Base-by-base conservation (phyloP, 2,329 filamentous ascomycete species). In the Pseudogymnoascus sp. region DNA sequence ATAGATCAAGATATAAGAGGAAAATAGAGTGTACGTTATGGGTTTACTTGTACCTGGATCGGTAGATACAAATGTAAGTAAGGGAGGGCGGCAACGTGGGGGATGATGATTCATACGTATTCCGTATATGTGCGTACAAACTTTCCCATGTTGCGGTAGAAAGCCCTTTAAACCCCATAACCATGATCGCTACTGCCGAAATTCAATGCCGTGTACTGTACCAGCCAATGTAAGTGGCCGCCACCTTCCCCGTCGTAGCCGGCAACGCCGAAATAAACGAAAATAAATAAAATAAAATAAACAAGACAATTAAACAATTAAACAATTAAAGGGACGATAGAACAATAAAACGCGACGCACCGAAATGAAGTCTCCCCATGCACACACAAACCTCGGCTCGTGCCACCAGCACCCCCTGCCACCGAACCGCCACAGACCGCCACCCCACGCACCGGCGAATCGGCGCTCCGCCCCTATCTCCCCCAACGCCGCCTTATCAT, bases 401-500 rank as follows among this genome's bases (percentile, higher is more conserved):
- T 33, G 19, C 28, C 28, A 9, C 15, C n/a, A 19, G 10, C 10
- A 17, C 26, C 50, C 26, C 50, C 50, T 31, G 50, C 10, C 28
- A 57, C 50, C 50, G 26, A 53, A 33, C 26, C 50, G 50, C 47
- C 47, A 53, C 47, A n/a, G 26, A 53, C 47, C 47, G 47, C 50
- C 50, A 57, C 50, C 28, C 50, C 50, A 15, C n/a, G 3, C 10
- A 33, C 33, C 50, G 50, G 50, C 50, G 50, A 57, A 57, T 57
- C 50, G 26, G 50, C 50, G n/a, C 50, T 57, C 50, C 50, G 50
- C 50, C 28, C 50, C 8, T 57, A 57, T 57, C 50, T 57, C 50
- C 17, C 44, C 26, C 26, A 2, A 19, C n/a, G 50, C 28, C 28
- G 50, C n/a, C 50, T 57, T 57, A 57, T 57, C 50, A 57, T 33